phyloP scores from a whole-genome alignment of 2,329 filamentous ascomycete genomes.

The Raffaelea arxii region DNA sequence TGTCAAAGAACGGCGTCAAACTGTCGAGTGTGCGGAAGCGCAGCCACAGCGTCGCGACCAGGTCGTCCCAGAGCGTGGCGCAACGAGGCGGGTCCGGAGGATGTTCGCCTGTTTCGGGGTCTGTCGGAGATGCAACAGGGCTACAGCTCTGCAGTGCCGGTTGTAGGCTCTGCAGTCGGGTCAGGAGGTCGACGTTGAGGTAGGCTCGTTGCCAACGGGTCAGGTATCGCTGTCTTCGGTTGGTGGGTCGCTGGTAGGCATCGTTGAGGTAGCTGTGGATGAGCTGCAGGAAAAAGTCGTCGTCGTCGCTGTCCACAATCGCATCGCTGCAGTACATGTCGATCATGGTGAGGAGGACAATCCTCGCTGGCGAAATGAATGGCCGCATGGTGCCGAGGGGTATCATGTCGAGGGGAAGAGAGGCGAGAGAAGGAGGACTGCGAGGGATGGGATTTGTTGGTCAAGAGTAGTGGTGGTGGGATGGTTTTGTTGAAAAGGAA shows the following conservation, averaged over 20 bases:
- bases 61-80: constrained; percentile 63
- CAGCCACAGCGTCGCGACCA: constrained; percentile 69
- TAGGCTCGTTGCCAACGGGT: constrained; percentile 39
- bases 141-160: constrained; percentile 10
- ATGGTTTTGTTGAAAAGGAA: too few species aligned
- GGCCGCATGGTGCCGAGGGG: constrained; percentile 7
- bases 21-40: constrained; percentile 71
- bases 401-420: too few species aligned
- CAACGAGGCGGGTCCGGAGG: constrained; percentile 44
- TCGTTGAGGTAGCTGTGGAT: constrained; percentile 37
- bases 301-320: constrained; percentile 29
- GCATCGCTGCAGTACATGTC: constrained; percentile 69
- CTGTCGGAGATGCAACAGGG: too few species aligned
- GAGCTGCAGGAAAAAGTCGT: constrained; percentile 29
- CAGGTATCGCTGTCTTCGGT: constrained; percentile 11
- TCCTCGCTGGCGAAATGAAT: constrained; percentile 36
- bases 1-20: constrained; percentile 66
- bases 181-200: constrained; percentile 39
- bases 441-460: too few species aligned
- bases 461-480: too few species aligned
- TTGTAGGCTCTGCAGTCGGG: constrained; percentile 16
- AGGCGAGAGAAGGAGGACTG: too few species aligned
- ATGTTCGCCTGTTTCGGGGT: neutral
- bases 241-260: constrained; percentile 22
- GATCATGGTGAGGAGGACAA: constrained; percentile 71